Evolutionary conservation across 257 asterid genomes (phyloP).

Genomic region (Lavandula angustifolia): DNA sequence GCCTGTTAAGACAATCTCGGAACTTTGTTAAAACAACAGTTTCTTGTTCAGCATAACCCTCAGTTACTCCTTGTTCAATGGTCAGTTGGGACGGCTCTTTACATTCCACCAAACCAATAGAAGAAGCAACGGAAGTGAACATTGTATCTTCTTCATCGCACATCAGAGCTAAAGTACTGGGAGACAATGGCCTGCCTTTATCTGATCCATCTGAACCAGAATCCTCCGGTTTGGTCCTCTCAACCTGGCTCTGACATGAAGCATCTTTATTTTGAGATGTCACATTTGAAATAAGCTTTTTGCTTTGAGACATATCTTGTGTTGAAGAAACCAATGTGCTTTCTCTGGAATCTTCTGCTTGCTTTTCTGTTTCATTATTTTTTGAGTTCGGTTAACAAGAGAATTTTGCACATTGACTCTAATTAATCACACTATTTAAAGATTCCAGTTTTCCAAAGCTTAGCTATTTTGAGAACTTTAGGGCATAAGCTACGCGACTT

Average conservation of each 20-base stretch:
- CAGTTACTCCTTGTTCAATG: constrained; percentile 56
- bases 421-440: neutral
- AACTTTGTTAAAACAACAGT: constrained; percentile 80
- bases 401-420: neutral
- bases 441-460: too few relatives aligned
- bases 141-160: constrained; percentile 86
- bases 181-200: constrained; percentile 84
- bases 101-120: constrained; percentile 48
- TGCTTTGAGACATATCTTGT: constrained; percentile 49
- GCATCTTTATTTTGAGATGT: constrained; percentile 39
- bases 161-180: constrained; percentile 94
- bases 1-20: constrained; percentile 90
- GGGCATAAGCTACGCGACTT: neutral
- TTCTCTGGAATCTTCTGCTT: constrained; percentile 52
- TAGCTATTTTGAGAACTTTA: neutral
- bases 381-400: constrained; percentile 27
- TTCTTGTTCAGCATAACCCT: constrained; percentile 81
- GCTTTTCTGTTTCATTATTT: constrained; percentile 45
- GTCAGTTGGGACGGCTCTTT: constrained; percentile 50
- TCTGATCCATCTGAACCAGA: constrained; percentile 66
- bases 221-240: constrained; percentile 46
- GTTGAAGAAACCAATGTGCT: constrained; percentile 46
- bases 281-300: constrained; percentile 45
- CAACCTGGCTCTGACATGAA: constrained; percentile 45
- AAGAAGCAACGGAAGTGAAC: constrained; percentile 58